A percentile compares a stretch with the other conserved stretches of the same genome.
phyloP scores from a whole-genome alignment of 768 basidiomycete genomes.

The Hirschioporus abietinus region DNA sequence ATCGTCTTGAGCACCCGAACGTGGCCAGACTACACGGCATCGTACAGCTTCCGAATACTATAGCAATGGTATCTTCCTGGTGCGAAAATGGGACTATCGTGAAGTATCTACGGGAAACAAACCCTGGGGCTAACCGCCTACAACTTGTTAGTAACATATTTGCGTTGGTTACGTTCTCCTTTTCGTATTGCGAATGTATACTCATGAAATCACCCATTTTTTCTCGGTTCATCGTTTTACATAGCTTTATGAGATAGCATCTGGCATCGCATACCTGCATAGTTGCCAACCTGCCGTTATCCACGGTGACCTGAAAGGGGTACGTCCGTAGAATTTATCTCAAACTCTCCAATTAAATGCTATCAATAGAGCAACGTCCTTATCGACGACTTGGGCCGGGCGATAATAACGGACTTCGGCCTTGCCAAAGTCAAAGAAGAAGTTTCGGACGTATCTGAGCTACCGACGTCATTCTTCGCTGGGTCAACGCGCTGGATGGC shows the following conservation, averaged over 20 bases:
- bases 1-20: slow-evolving; percentile 49
- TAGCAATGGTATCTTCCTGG: slow-evolving; percentile 65
- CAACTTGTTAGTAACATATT: slow-evolving; percentile 32
- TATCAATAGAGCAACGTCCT: slow-evolving; percentile 49
- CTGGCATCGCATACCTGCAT: slow-evolving; percentile 54
- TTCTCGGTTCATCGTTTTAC: background rate
- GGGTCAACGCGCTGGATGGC: slow-evolving; percentile 53
- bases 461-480: slow-evolving; percentile 35
- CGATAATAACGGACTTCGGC: slow-evolving; percentile 60
- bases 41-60: slow-evolving; percentile 41
- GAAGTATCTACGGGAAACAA: slow-evolving; percentile 39
- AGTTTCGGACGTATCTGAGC: slow-evolving; percentile 30
- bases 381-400: slow-evolving; percentile 43
- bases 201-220: background rate
- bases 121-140: slow-evolving; percentile 38
- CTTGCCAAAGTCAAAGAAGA: slow-evolving; percentile 55
- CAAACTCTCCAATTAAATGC: background rate
- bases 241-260: slow-evolving; percentile 50
- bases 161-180: slow-evolving; percentile 1
- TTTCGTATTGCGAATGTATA: background rate
- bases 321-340: slow-evolving; percentile 21
- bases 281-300: slow-evolving; percentile 47
- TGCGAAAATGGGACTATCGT: slow-evolving; percentile 53
- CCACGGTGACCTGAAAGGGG: slow-evolving; percentile 61
- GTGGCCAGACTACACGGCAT: slow-evolving; percentile 53